Evolutionary conservation across 805 yeast species (phyloP).

Genomic region (Maudiozyma barnettii): DNA sequence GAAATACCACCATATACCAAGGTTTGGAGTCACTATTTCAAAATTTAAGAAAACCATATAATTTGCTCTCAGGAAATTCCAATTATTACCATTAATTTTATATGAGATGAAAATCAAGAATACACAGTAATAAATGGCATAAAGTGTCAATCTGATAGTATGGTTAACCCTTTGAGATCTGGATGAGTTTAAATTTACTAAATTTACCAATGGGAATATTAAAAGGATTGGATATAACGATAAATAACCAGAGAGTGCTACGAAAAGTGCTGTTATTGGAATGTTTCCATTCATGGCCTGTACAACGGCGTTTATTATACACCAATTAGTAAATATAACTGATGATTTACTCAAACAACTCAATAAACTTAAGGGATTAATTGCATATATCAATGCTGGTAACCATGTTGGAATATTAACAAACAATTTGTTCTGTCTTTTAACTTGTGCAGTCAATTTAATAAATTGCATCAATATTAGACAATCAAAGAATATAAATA

Average conservation of each 20-base stretch:
- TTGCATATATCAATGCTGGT: constrained; percentile 54
- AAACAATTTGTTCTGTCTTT: constrained; percentile 19
- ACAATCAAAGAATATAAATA: constrained; percentile 47
- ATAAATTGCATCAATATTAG: constrained; percentile 44
- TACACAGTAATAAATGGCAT: not conserved
- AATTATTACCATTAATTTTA: constrained; percentile 29
- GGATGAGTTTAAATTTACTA: not conserved
- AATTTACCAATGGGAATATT: constrained; percentile 37
- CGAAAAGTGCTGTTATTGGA: constrained; percentile 10
- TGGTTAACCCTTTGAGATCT: not conserved
- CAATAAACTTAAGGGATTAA: constrained; percentile 73
- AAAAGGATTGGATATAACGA: constrained; percentile 54
- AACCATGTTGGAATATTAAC: constrained; percentile 26
- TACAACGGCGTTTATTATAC: constrained; percentile 40
- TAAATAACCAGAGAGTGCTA: constrained; percentile 51
- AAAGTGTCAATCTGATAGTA: not conserved
- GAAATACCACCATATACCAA: constrained; percentile 98
- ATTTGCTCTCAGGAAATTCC: constrained; percentile 41
- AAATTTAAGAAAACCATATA: constrained; percentile 53
- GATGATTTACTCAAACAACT: constrained; percentile 65
- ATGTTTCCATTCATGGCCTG: constrained; percentile 36
- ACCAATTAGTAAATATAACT: constrained; percentile 47
- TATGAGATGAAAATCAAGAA: constrained; percentile 33
- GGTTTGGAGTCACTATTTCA: constrained; percentile 71
- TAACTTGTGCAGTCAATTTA: constrained; percentile 10